A percentile compares a stretch with the other conserved stretches of the same genome.
phyloP scores from a whole-genome alignment of 352 stramenopile species.

The Pythium rishiriense region DNA sequence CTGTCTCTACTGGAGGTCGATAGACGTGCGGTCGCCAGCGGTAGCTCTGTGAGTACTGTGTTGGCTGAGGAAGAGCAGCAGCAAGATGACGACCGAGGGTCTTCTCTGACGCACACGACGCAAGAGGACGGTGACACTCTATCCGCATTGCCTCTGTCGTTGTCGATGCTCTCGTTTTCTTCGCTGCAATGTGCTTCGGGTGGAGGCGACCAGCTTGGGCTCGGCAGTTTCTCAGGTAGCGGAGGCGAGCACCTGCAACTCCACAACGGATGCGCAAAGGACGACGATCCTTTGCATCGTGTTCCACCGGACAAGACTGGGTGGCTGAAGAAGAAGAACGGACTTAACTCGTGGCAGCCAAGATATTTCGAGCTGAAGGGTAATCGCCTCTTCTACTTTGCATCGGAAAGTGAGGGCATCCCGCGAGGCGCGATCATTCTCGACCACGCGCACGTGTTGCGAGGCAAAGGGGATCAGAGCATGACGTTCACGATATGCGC shows the following conservation, averaged over 20 bases:
- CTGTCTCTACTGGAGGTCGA: conserved; percentile 8
- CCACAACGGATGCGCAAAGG: conserved; percentile 24
- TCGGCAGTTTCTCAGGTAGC: conserved; percentile 16
- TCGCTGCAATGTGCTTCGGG: conserved; percentile 34
- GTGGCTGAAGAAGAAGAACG: conserved; percentile 82
- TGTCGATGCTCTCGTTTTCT: conserved; percentile 65
- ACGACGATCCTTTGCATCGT: conserved; percentile 28
- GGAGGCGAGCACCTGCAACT: conserved; percentile 27
- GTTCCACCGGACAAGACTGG: conserved; percentile 61
- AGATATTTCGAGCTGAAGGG: conserved; percentile 84
- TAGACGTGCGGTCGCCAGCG: conserved; percentile 15
- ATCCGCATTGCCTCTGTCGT: conserved; percentile 46
- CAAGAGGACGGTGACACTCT: conserved; percentile 39
- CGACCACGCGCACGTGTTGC: conserved; percentile 66
- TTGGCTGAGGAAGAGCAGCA: conserved; percentile 26
- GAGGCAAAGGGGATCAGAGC: conserved; percentile 56
- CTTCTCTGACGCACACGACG: conserved; percentile 6
- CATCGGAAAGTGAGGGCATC: conserved; percentile 69
- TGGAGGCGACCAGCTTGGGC: conserved; percentile 24
- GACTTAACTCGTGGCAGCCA: conserved; percentile 73
- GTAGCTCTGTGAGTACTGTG: conserved; percentile 26
- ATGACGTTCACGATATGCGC: conserved; percentile 76
- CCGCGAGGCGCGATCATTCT: conserved; percentile 69
- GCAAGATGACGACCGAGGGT: conserved; percentile 9
- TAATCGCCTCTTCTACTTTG: conserved; percentile 81